Base-by-base conservation (phyloP, 371 early-diverging fungal genomes). In the Blyttiomyces sp. region DNA sequence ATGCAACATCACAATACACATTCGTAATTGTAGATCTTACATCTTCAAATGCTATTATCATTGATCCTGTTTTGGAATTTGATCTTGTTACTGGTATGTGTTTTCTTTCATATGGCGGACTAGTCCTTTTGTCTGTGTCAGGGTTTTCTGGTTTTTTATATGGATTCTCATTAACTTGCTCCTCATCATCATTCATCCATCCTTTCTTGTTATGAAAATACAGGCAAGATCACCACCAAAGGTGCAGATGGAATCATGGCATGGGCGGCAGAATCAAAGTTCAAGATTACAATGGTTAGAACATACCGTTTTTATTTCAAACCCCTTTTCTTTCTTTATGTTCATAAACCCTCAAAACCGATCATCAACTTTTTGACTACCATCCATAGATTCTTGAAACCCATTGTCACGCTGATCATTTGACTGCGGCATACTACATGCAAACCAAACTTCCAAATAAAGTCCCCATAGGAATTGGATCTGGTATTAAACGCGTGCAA, bases 1-100 rank as follows among this genome's bases (percentile, higher is more conserved):
- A 31, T 9, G 39, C 43, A n/a, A 61, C 62, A 16, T 5, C 17
- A 3, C 43, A 54, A 9, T 61, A 45, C 42, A 54, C 54, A 4
- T 56, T 24, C 50, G 19, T 61, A 7, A 55, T 61, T 51, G 33
- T 39, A 26, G 53, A 54, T 42, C 28, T 23, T 1, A 59, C 39
- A 0, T 49, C 66, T 13, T 7, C 33, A 2, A 49, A 61, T 11
- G 49, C 59, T 4, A 39, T 42, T 52, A 52, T 70, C 56, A 63
- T 70, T 43, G 70, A 70, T 32, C 45, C 66, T n/a, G 70, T 70
- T 27, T 39, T 65, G 32, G 66, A 61, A 44, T 70, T 34, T 44
- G 53, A 62, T 39, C 48, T 43, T 34, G 31, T 23, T 28, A 33
- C 54, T 2, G 49, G 43, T 33, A 66, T 27, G n/a, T n/a, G n/a